Evolutionary conservation across 352 stramenopile genomes (phyloP).

Genomic region (Vaucheria bursata): DNA sequence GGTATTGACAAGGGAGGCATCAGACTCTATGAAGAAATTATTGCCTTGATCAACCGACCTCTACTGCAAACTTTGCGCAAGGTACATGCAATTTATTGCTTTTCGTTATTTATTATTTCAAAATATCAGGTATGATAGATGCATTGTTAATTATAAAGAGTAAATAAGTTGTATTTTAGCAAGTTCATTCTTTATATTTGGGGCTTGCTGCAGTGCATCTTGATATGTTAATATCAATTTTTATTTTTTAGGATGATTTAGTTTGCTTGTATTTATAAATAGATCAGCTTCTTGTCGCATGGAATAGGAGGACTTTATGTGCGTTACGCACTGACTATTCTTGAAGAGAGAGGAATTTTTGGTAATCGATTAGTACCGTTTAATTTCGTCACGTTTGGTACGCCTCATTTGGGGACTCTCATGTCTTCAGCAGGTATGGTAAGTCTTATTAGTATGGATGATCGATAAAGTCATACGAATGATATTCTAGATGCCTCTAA

Average conservation of each 20-base stretch:
- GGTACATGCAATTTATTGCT: too few relatives aligned
- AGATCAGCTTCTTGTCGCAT: constrained; percentile 34
- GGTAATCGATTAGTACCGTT: not conserved
- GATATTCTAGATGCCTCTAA: not conserved
- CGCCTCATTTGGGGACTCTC: constrained; percentile 22
- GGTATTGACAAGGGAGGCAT: constrained; percentile 24
- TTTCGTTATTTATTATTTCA: too few relatives aligned
- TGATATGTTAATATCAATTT: too few relatives aligned
- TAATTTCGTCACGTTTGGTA: constrained; percentile 36
- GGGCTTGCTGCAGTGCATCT: too few relatives aligned
- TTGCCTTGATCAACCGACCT: constrained; percentile 10
- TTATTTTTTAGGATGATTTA: not conserved
- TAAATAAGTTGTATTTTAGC: too few relatives aligned
- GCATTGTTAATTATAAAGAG: too few relatives aligned
- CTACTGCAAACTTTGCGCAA: not conserved
- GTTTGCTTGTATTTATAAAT: not conserved
- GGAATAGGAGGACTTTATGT: constrained; percentile 34
- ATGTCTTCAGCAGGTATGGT: not conserved
- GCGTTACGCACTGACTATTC: constrained; percentile 20
- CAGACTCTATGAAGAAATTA: constrained; percentile 37
- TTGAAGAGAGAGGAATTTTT: constrained; percentile 20
- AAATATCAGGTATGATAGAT: too few relatives aligned
- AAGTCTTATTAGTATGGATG: not conserved
- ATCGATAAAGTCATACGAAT: not conserved
- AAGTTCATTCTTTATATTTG: too few relatives aligned